Evolutionary conservation across 139 green algal species (phyloP).

Genomic region (Chlamydomonas urium): DNA sequence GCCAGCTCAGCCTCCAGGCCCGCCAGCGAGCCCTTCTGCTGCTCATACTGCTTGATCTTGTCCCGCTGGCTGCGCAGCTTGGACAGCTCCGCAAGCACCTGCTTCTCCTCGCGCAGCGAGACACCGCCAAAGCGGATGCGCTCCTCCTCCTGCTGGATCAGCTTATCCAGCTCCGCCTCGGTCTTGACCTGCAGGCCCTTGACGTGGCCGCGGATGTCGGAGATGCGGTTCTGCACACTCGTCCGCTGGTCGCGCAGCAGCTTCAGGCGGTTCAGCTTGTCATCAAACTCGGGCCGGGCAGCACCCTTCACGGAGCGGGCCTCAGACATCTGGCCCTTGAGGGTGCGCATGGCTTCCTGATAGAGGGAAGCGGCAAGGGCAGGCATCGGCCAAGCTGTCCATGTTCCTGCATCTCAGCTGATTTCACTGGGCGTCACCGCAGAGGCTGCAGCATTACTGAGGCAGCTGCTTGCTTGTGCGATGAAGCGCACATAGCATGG

Average conservation of each 20-base stretch:
- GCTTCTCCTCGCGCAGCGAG: slow-evolving; percentile 47
- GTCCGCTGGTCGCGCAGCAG: slow-evolving; percentile 37
- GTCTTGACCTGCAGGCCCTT: slow-evolving; percentile 41
- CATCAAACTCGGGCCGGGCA: slow-evolving; percentile 49
- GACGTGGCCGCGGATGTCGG: neutral
- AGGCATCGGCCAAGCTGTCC: no score
- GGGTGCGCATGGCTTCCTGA: slow-evolving; percentile 46
- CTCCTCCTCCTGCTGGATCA: slow-evolving; percentile 42
- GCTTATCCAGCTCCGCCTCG: slow-evolving; percentile 45
- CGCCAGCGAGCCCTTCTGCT: slow-evolving; percentile 25
- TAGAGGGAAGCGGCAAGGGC: no score
- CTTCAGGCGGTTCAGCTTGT: slow-evolving; percentile 46
- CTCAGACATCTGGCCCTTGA: slow-evolving; percentile 36
- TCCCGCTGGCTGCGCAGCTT: slow-evolving; percentile 28
- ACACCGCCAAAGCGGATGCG: slow-evolving; percentile 27
- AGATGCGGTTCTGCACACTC: slow-evolving; percentile 9
- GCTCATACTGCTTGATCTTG: slow-evolving; percentile 31
- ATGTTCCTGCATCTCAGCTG: no score
- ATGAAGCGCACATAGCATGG: no score
- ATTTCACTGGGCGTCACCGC: no score
- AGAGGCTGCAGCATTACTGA: no score
- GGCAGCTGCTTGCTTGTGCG: no score
- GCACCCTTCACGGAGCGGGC: slow-evolving; percentile 37
- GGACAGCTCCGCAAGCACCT: slow-evolving; percentile 31
- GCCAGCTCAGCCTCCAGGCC: slow-evolving; percentile 39